Evolutionary conservation across 2,329 filamentous ascomycete species (phyloP).

Genomic region (Xylaria sp.): DNA sequence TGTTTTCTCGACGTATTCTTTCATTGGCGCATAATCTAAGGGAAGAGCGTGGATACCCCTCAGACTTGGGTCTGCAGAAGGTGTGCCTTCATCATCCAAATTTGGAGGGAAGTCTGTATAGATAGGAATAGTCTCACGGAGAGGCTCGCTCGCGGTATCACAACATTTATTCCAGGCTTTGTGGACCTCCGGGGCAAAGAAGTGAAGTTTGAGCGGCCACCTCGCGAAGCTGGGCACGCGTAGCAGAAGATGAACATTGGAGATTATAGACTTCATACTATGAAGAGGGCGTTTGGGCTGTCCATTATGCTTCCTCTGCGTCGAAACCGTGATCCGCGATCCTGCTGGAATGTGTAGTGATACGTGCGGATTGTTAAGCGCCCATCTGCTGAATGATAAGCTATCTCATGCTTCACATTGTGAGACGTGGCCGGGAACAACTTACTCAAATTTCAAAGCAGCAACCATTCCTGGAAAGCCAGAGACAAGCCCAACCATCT

Average conservation of each 20-base stretch:
- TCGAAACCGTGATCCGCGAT: constrained; percentile 62
- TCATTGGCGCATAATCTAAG: constrained; percentile 60
- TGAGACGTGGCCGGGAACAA: constrained; percentile 26
- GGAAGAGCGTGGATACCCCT: constrained; percentile 61
- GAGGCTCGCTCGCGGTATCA: constrained; percentile 51
- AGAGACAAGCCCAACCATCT: constrained; percentile 84
- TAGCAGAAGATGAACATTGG: constrained; percentile 81
- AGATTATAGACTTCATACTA: constrained; percentile 71
- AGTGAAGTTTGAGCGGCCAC: constrained; percentile 83
- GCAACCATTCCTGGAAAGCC: constrained; percentile 88
- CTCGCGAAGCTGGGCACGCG: constrained; percentile 77
- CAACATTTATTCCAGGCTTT: constrained; percentile 69
- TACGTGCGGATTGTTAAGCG: constrained; percentile 82
- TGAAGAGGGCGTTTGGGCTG: constrained; percentile 62
- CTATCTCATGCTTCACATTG: neutral
- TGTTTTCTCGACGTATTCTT: constrained; percentile 61
- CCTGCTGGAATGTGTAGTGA: constrained; percentile 77
- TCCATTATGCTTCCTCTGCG: constrained; percentile 56
- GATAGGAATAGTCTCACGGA: constrained; percentile 58
- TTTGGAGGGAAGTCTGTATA: constrained; percentile 59
- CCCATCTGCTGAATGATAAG: constrained; percentile 70
- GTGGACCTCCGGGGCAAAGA: constrained; percentile 76
- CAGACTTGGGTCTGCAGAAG: constrained; percentile 14
- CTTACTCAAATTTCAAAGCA: constrained; percentile 92
- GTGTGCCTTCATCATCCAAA: neutral